These are phyloP conservation scores for Globisporangium spiculum DNA, from an alignment of 352 stramenopile genomes.

Conservation along the genomic window DNA sequence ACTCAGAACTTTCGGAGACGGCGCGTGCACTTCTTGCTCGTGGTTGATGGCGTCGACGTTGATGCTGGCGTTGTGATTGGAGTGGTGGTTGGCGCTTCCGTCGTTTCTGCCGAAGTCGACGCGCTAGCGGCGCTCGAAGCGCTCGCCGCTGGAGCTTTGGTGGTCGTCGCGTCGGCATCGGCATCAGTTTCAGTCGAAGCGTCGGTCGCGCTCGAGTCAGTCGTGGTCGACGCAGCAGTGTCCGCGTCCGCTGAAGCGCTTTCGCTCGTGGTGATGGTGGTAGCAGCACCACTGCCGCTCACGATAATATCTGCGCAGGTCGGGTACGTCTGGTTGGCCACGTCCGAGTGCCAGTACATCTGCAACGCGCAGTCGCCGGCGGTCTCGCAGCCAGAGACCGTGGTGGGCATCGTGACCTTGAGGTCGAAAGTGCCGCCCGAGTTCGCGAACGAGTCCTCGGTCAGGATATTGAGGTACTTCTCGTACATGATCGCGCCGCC, in stretches of 20 bases:
- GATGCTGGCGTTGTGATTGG: conserved; percentile 8
- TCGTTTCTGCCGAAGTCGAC: not conserved
- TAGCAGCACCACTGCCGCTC: not conserved
- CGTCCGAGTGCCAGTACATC: conserved; percentile 63
- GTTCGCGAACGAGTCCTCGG: conserved; percentile 27
- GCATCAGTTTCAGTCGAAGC: not conserved
- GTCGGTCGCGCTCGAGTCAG: not conserved
- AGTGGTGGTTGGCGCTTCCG: not conserved
- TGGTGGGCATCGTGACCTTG: conserved; percentile 39
- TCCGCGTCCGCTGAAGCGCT: conserved; percentile 5
- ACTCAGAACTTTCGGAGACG: not conserved
- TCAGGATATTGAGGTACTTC: conserved; percentile 21
- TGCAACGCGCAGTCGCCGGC: conserved; percentile 49
- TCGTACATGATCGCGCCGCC: conserved; percentile 50
- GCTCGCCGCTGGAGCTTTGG: not conserved
- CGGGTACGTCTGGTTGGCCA: conserved; percentile 59
- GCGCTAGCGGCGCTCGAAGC: conserved; percentile 1
- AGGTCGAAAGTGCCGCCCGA: conserved; percentile 29
- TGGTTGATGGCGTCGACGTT: not conserved
- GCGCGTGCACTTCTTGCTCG: conserved; percentile 13
- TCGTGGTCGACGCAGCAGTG: not conserved
- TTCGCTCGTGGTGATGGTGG: conserved; percentile 21
- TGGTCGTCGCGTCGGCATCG: not conserved
- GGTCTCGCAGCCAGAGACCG: conserved; percentile 37
- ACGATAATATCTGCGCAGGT: conserved; percentile 30